Evolutionary conservation across 2,329 filamentous ascomycete genomes (phyloP), one percentile per base, ranked within the genome.

Genomic region (Elsinoe fawcettii): DNA sequence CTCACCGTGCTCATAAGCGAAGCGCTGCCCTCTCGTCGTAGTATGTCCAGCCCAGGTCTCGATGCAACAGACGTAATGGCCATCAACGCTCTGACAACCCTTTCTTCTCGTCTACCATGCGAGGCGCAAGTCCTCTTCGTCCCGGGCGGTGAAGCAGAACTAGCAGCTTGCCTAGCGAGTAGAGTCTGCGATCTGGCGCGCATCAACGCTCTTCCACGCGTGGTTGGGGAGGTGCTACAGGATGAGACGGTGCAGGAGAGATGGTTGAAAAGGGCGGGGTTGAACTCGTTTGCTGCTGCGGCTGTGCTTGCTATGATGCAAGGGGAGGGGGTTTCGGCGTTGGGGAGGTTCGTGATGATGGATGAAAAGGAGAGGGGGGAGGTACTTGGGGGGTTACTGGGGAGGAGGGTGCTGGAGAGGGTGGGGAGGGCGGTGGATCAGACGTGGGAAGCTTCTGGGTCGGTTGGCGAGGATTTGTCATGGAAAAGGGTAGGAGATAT

Each of bases 201-300:
- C 8, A 63, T 61, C 34, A 65, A 68, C 20, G 63, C 65, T 36
- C 30, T 37, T 16, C 3, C 32, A 18, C 11, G 23, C 9, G 27
- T 70, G 70, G 66, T 65, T 11, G 25, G 18, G 2, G 39, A 47
- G 9, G 60, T 63, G 55, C 69, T 64, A 27, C 66, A 12, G 56
- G 78, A 81, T 0, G 85, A 88, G 69, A 84, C 83, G 0, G 67
- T 74, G 27, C 87, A 83, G 83, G 87, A 90, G 67, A 46, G 81
- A 8, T 86, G 87, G 60, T 73, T 91, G 22, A 76, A 86, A 12
- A 74, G 76, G 22, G 77, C 79, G 1, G 87, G 87, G 0, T 68
- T 90, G 66, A 90, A 91, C 68, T 78, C 81, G 0, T 89, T 82
- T 66, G 86, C 86, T 2, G 87, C 87, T 2, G 86, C 90, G 66